Evolutionary conservation across 2,329 filamentous ascomycete genomes (phyloP), one percentile per base, ranked within the genome.

Genomic region (Claviceps pazoutovae): DNA sequence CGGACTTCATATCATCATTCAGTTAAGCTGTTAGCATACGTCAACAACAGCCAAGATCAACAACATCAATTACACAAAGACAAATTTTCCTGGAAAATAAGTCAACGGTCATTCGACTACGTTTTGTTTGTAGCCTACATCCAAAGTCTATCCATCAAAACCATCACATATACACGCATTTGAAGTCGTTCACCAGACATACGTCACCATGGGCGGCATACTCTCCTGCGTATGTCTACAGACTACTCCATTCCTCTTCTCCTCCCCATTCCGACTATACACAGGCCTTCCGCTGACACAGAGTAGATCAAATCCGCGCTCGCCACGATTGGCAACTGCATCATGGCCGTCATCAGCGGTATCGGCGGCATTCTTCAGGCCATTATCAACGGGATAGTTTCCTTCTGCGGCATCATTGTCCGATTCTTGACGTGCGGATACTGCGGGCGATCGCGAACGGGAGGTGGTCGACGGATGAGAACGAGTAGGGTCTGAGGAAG

Each of bases 141-240:
- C 26, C 9, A 7, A 30, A 30, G 26, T 30, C 26, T 9, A 30
- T 30, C 26, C 3, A 30, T 30, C 26, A 8, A 30, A 11, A 30
- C 26, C 9, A 30, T 30, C 26, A 9, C 8, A 30, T 1, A 30
- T 9, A 4, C 26, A 9, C 8, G 26, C 26, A 11, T 4, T 9
- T 9, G 4, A 30, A 11, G 26, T 30, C 26, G 3, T 30, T 30
- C 26, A 30, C 26, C 26, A 8, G 8, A 30, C 26, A 30, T 30
- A 30, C 26, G 26, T 54, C 61, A 69, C 39, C 55, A 91, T 93
- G 87, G 87, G 87, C 72, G 86, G 84, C 68, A 82, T 93, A 63
- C 74, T 88, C 59, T 90, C 86, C 66, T 90, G 86, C 66, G 86
- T 91, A 86, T 63, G 85, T 11, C 26, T 30, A 9, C 26, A 30